Evolutionary conservation across 768 basidiomycete genomes (phyloP).

Genomic region (Leccinellum luteum): DNA sequence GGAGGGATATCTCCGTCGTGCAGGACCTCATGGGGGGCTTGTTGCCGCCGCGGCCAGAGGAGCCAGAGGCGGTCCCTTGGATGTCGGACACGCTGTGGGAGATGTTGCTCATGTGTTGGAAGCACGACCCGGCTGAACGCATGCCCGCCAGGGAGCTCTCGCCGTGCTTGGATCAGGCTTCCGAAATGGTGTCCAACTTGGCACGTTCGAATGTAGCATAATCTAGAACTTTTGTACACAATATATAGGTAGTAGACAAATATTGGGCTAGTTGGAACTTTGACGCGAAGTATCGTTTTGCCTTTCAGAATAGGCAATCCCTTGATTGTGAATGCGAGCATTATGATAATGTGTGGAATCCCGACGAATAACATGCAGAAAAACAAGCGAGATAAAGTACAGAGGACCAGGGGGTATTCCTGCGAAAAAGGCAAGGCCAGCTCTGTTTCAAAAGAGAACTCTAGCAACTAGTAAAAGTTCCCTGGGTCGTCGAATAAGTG

Average conservation of each 20-base stretch:
- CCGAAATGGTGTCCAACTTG: background rate
- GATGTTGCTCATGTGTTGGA: conserved; percentile 48
- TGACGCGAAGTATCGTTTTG: background rate
- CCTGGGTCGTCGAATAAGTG: conserved; percentile 9
- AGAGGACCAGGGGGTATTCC: conserved; percentile 39
- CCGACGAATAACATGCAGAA: conserved; percentile 37
- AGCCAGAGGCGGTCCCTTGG: conserved; percentile 33
- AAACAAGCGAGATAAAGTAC: conserved; percentile 40
- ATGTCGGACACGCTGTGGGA: conserved; percentile 49
- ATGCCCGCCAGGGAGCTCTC: conserved; percentile 41
- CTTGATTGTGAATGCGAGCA: conserved; percentile 34
- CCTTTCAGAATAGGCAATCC: conserved; percentile 15
- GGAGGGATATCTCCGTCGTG: conserved; percentile 50
- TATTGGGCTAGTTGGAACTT: background rate
- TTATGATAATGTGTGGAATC: conserved; percentile 36
- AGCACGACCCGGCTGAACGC: conserved; percentile 33
- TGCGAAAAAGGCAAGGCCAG: conserved; percentile 33
- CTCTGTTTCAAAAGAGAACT: conserved; percentile 29
- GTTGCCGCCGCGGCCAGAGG: conserved; percentile 44
- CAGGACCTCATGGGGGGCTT: conserved; percentile 39
- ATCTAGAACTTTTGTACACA: background rate
- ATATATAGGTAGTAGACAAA: background rate
- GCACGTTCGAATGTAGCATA: background rate
- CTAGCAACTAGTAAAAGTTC: conserved; percentile 29
- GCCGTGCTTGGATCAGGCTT: conserved; percentile 9